Evolutionary conservation across 208 protist species (phyloP), one percentile per base, ranked within the genome.

Genomic region (Crithidia expoeki): DNA sequence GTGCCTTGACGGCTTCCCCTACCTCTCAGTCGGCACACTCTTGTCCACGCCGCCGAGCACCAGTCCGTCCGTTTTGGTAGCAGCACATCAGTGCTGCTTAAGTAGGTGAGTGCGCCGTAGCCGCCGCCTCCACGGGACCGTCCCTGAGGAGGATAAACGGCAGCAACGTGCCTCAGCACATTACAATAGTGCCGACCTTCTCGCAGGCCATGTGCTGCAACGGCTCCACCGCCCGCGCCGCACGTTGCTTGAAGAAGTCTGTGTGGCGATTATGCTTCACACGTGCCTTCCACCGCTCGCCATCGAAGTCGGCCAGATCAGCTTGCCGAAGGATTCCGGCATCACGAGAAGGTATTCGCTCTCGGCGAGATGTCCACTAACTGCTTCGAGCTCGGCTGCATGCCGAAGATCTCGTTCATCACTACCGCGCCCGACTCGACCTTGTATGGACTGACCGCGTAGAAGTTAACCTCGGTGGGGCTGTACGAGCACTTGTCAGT

Each of bases 21-120:
- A 93, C 55, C 16, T 81, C 79, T n/a, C n/a, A 9, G 72, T 66
- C 67, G 81, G 64, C 3, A 28, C 25, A 19, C 44, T n/a, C 34
- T 93, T 82, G n/a, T 93, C 82, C 61, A 79, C 81, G 19, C 84
- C 85, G 36, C 76, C 50, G 16, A 93, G 56, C 25, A 90, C 73
- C 53, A 80, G 64, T 30, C 86, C 50, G 16, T 76, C 76, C 23
- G 64, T 59, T 27, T 71, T 72, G 28, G 79, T 67, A 1, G 21
- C 36, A 68, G 34, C 44, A 79, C 61, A 9, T 16, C 23, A 1
- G 44, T 49, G 0, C 52, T 17, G 7, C 30, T 74, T 34, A 88
- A 62, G 50, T 73, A 75, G 1, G 76, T 40, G 87, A 80, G 50
- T 93, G 87, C 0, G 82, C 68, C 16, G 73, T 52, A 21, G 68